phyloP scores from a whole-genome alignment of 495 filamentous ascomycete genomes.

The Neurospora sp. region DNA sequence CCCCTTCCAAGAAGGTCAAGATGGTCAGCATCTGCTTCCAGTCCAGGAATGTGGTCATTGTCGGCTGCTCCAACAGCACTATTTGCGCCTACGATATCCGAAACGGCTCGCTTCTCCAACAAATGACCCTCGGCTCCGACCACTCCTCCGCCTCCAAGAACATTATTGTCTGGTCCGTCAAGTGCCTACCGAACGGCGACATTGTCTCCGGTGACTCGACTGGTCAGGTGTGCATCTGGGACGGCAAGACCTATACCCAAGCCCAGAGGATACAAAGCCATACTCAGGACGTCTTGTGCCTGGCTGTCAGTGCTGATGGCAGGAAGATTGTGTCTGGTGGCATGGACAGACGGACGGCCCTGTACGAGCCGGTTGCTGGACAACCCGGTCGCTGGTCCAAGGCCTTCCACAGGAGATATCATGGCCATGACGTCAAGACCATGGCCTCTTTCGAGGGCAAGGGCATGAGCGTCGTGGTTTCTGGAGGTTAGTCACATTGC shows the following conservation, averaged over 20 bases:
- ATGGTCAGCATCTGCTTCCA: conserved; percentile 87
- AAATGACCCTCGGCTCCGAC: conserved; percentile 76
- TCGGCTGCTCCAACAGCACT: conserved; percentile 85
- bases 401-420: conserved; percentile 70
- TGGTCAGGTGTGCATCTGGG: conserved; percentile 86
- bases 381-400: conserved; percentile 66
- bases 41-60: conserved; percentile 67
- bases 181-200: conserved; percentile 73
- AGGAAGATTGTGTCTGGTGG: conserved; percentile 81
- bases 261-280: conserved; percentile 77
- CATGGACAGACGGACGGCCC: conserved; percentile 75
- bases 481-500: conserved; percentile 61
- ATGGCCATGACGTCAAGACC: conserved; percentile 88
- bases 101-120: conserved; percentile 59
- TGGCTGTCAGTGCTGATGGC: conserved; percentile 71
- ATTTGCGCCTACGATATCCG: conserved; percentile 85
- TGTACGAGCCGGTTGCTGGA: conserved; percentile 59
- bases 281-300: conserved; percentile 78
- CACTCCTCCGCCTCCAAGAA: conserved; percentile 66
- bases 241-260: conserved; percentile 81
- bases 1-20: conserved; percentile 69
- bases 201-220: conserved; percentile 93
- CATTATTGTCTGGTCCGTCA: conserved; percentile 86
- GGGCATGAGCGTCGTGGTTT: conserved; percentile 75
- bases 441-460: conserved; percentile 84